Percentiles rank a stretch among this genome's conserved stretches.
Conservation (phyloP, 208 protist genomes). For the Histomonas meleagridis region DNA sequence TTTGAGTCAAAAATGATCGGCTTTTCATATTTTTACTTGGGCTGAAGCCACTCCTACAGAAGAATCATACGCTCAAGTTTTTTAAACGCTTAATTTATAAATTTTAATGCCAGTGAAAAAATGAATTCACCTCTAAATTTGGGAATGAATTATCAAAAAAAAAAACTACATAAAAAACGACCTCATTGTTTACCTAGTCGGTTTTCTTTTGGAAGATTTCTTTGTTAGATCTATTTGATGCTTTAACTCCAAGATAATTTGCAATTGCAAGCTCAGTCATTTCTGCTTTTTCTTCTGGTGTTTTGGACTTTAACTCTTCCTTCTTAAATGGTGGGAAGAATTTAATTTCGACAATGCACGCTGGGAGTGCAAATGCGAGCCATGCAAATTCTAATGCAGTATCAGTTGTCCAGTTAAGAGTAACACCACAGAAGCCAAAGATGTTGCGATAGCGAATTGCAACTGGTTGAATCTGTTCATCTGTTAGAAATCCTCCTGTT, state of each 20-base stretch:
- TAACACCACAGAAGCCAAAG: neutral
- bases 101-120: no score
- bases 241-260: neutral
- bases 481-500: neutral
- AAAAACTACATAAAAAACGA: no score
- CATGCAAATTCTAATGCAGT: neutral
- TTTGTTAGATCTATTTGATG: neutral
- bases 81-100: no score
- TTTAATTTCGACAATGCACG: neutral
- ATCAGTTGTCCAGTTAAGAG: neutral
- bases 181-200: no score
- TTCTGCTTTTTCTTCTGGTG: neutral
- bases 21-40: no score
- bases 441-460: neutral
- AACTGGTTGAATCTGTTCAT: constrained; percentile 8
- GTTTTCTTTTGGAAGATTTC: neutral
- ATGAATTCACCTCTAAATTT: no score
- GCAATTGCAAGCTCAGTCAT: neutral
- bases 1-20: no score
- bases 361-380: neutral
- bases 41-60: no score
- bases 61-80: no score
- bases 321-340: neutral
- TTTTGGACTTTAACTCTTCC: neutral
- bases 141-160: no score